These are phyloP conservation scores for Pythium utonaiense DNA, from an alignment of 352 stramenopile species.

Conservation along the genomic window DNA sequence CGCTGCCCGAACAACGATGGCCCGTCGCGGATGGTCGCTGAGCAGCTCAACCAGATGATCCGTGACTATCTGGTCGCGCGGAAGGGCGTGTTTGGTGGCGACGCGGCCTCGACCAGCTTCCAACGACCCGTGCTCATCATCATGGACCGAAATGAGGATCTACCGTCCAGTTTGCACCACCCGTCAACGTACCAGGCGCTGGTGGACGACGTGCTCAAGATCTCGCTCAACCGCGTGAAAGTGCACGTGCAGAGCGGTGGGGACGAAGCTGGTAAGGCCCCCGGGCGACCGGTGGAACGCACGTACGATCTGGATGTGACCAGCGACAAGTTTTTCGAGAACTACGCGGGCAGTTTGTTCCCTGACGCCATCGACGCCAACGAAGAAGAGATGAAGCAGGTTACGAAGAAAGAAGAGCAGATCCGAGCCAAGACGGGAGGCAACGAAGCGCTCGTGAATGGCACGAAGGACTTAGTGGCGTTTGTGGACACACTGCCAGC, in stretches of 20 bases:
- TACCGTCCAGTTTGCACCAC: conserved; percentile 94
- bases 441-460: conserved; percentile 59
- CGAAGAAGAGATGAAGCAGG: conserved; percentile 86
- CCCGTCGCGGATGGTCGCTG: conserved; percentile 94
- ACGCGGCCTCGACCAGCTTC: conserved; percentile 47
- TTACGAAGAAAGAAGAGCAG: conserved; percentile 83
- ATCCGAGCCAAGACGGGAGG: conserved; percentile 71
- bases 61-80: conserved; percentile 68
- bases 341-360: conserved; percentile 72
- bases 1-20: conserved; percentile 91
- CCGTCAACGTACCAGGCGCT: conserved; percentile 93
- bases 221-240: conserved; percentile 95
- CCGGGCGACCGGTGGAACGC: conserved; percentile 43
- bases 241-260: conserved; percentile 71
- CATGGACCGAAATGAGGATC: conserved; percentile 96
- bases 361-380: conserved; percentile 83
- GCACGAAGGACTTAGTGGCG: conserved; percentile 79
- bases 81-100: conserved; percentile 57
- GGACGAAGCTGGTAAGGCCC: conserved; percentile 24
- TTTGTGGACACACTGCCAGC: conserved; percentile 80
- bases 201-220: conserved; percentile 95
- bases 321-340: conserved; percentile 80
- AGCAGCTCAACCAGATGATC: conserved; percentile 88
- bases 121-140: conserved; percentile 95
- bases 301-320: conserved; percentile 81